Percentiles rank a stretch among this genome's conserved stretches.
These are phyloP conservation scores for Phytophthora citricola DNA, from an alignment of 352 stramenopile genomes.

Conservation along the genomic window DNA sequence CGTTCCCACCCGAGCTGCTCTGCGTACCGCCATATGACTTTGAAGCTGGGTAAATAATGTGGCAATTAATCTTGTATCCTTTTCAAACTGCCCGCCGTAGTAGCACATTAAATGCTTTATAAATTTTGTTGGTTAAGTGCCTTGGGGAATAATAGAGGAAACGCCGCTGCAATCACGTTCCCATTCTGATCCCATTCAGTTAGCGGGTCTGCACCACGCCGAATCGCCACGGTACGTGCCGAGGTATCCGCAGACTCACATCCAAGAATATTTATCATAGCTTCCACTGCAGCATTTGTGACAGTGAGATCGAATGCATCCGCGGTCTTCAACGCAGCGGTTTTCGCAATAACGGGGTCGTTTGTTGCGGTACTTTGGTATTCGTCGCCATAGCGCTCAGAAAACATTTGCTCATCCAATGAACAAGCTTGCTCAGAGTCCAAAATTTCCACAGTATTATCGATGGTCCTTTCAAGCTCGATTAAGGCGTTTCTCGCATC, in stretches of 20 bases:
- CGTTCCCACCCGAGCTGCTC: slow-evolving; percentile 1
- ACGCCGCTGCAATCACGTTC: slow-evolving; percentile 15
- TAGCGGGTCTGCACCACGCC: background rate
- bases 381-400: background rate
- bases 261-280: background rate
- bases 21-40: background rate
- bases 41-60: slow-evolving; percentile 17
- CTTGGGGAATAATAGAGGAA: slow-evolving; percentile 9
- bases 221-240: background rate
- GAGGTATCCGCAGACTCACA: too few species aligned
- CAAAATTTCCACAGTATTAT: too few species aligned
- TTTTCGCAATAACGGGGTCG: background rate
- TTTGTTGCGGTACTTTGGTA: background rate
- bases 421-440: too few species aligned
- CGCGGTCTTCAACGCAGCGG: background rate
- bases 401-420: too few species aligned
- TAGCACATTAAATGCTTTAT: slow-evolving; percentile 10
- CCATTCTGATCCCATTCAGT: slow-evolving; percentile 17
- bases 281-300: slow-evolving; percentile 3
- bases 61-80: background rate
- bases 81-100: slow-evolving; percentile 16
- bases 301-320: slow-evolving; percentile 4
- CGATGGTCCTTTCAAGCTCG: too few species aligned
- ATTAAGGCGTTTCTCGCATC: background rate
- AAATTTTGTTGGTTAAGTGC: background rate